These are phyloP conservation scores for Parafenestella ontariensis DNA, from an alignment of 2,329 filamentous ascomycete genomes.

Conservation along the genomic window DNA sequence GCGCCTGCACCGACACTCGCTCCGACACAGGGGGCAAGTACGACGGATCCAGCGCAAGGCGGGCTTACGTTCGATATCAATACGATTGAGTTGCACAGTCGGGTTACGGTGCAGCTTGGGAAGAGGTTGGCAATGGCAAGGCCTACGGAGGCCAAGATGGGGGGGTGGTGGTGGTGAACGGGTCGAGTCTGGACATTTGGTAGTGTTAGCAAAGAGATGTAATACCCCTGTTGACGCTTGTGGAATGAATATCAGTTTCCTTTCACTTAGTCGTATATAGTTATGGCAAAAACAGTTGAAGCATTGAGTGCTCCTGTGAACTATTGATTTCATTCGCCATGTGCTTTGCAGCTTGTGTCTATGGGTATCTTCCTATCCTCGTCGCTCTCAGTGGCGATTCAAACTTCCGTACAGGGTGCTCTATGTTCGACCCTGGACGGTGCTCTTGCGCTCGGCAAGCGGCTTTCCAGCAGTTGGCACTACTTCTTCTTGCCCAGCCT, in stretches of 20 bases:
- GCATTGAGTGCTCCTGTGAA: conserved; percentile 19
- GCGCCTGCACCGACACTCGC: conserved; percentile 17
- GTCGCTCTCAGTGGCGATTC: not conserved
- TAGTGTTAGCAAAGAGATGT: conserved; percentile 1
- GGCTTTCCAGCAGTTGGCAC: not conserved
- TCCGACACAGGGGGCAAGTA: not conserved
- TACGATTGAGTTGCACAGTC: conserved; percentile 42
- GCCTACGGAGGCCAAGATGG: conserved; percentile 24
- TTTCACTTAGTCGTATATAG: conserved; percentile 8
- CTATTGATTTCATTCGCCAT: not conserved
- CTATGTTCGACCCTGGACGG: not conserved
- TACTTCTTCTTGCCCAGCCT: not conserved
- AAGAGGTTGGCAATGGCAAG: conserved; percentile 26
- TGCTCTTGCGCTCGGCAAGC: not conserved
- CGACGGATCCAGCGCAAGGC: conserved; percentile 21
- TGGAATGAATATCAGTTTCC: not conserved
- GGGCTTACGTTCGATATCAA: conserved; percentile 44
- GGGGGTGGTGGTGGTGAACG: conserved; percentile 13
- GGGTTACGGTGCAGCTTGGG: conserved; percentile 46
- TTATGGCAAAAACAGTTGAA: conserved; percentile 4
- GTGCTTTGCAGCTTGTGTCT: conserved; percentile 2
- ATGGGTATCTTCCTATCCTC: conserved; percentile 17
- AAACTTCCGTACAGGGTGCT: not conserved
- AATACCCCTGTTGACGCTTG: not conserved
- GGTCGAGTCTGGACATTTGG: not conserved